Conservation (phyloP, 257 asterid species). For the Lycium barbarum region DNA sequence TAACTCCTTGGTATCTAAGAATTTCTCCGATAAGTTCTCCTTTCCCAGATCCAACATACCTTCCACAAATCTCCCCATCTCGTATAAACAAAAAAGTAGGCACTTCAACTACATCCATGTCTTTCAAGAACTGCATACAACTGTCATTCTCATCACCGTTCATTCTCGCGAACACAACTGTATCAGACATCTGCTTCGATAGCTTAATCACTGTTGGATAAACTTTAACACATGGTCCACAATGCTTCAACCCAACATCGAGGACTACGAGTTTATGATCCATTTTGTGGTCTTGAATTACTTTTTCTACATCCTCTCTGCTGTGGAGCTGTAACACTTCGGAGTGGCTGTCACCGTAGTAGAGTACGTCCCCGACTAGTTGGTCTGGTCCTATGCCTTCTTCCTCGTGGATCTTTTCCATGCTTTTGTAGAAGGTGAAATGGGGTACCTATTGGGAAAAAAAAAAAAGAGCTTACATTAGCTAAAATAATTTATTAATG, state of each 20-base stretch:
- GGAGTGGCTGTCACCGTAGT: conserved; percentile 93
- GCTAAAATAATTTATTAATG: neutral
- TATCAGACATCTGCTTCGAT: conserved; percentile 78
- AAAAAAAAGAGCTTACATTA: neutral
- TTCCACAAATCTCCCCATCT: conserved; percentile 76
- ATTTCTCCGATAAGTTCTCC: conserved; percentile 99
- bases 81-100: conserved; percentile 94
- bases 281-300: conserved; percentile 62
- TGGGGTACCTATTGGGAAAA: conserved; percentile 57
- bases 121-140: conserved; percentile 89
- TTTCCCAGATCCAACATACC: conserved; percentile 97
- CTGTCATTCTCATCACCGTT: conserved; percentile 97
- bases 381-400: conserved; percentile 87
- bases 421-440: conserved; percentile 90
- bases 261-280: conserved; percentile 69
- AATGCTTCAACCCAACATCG: conserved; percentile 93
- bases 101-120: conserved; percentile 86
- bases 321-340: conserved; percentile 83
- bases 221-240: conserved; percentile 98
- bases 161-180: conserved; percentile 91
- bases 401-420: conserved; percentile 95
- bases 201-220: conserved; percentile 90
- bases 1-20: conserved; percentile 90
- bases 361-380: conserved; percentile 85
- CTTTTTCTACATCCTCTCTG: conserved; percentile 72